Conservation (phyloP, 768 basidiomycete genomes). For the Omphalotus guepiniiformis region DNA sequence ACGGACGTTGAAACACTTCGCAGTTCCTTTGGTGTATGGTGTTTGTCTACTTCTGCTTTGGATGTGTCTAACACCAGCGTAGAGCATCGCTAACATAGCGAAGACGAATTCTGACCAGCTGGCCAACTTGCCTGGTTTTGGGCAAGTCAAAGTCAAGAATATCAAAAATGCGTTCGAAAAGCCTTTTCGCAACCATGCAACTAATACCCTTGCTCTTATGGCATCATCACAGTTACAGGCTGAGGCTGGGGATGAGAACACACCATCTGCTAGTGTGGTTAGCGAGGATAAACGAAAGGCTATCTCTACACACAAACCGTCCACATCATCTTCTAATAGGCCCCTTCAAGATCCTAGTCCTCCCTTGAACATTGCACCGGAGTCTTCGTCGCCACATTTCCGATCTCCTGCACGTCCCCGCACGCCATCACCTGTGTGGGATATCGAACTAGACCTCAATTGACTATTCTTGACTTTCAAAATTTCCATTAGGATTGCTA, state of each 20-base stretch:
- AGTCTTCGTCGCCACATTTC: not conserved
- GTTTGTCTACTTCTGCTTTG: conserved; percentile 2
- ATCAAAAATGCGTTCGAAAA: conserved; percentile 89
- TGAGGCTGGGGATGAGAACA: conserved; percentile 6
- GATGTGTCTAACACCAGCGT: conserved; percentile 5
- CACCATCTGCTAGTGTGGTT: conserved; percentile 4
- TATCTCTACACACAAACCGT: not conserved
- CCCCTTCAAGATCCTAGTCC: conserved; percentile 47
- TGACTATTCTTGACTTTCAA: too few relatives aligned
- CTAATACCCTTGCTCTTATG: conserved; percentile 37
- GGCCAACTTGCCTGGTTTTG: conserved; percentile 85
- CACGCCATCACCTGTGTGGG: conserved; percentile 63
- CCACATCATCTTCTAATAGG: conserved; percentile 7
- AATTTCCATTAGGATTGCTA: too few relatives aligned
- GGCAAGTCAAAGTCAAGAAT: conserved; percentile 89
- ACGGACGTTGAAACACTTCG: conserved; percentile 94
- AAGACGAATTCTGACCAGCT: conserved; percentile 69
- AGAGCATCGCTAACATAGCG: conserved; percentile 88
- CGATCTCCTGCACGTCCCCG: conserved; percentile 22
- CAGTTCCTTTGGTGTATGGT: conserved; percentile 83
- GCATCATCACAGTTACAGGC: conserved; percentile 20
- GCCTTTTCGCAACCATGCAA: conserved; percentile 72
- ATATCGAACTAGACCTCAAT: conserved; percentile 56
- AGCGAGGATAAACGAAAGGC: conserved; percentile 20
- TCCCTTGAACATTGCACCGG: conserved; percentile 69